Base-by-base conservation (phyloP, 2,329 filamentous ascomycete species). In the Calonectria fujianensis region DNA sequence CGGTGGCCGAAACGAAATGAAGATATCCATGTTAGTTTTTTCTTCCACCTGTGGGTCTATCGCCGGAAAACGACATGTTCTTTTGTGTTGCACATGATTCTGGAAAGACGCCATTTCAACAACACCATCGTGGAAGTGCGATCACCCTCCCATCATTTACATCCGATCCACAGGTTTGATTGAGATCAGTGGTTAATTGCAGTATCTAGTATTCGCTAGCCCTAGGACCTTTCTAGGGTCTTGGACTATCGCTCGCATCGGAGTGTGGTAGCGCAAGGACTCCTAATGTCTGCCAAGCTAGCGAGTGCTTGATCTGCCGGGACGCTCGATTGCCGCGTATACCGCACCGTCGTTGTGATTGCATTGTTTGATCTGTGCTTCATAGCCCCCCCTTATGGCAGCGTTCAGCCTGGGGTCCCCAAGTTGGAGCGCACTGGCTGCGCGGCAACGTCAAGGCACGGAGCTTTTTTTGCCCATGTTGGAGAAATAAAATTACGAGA, bases 131-230 rank as follows among this genome's bases (percentile, higher is more conserved):
- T 7, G 27, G 51, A 54, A 54, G 27, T 20, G 52, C 16, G 9
- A 32, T 57, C 29, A 18, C 31, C 18, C 31, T 57, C 7, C 16
- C 52, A 57, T 57, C 52, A 57, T 35, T 57, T 57, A 9, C 31
- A 6, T n/a, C 29, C n/a, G 52, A 35, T 35, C 52, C 52, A 57
- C 52, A 35, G 52, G 52, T 57, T 57, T 57, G 29, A 57, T 57
- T 57, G 52, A n/a, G 29, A 35, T 31, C 29, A 13, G 52, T 57
- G 52, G 29, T 32, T 57, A 57, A 57, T 57, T 57, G 52, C 52
- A 57, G 18, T 18, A 8, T 35, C 10, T 9, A n/a, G 31, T 2
- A n/a, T 9, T 57, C 29, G 9, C 9, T n/a, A 13, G 7, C 18
- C 31, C 52, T 20, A n/a, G 24, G 18, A 4, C 29, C 13, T 11